Base-by-base conservation (phyloP, 805 yeast species). In the Scheffersomyces ergatensis region DNA sequence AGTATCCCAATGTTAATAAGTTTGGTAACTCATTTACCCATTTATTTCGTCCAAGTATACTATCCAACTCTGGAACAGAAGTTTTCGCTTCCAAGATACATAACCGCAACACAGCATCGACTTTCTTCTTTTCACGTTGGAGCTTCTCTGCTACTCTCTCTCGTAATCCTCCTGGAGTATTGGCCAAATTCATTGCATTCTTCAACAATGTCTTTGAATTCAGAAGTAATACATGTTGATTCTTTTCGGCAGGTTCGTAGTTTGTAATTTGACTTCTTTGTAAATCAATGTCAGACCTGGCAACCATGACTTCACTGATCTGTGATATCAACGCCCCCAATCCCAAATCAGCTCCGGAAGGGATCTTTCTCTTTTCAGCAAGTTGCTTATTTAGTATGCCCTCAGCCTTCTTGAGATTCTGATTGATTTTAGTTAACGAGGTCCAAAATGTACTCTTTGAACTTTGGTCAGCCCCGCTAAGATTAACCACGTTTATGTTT, bases 271-370 rank as follows among this genome's bases (percentile, higher is more conserved):
- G 66, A n/a, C 72, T 58, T 40, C 82, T 58, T 50, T 76, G 80
- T 11, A 74, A 49, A 40, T 76, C 82, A 3, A 77, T 63, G 49
- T 78, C 83, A 1, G 78, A 70, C 36, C 82, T 59, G 24, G 75
- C 78, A n/a, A 76, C 70, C 24, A 68, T 49, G 1, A 77, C 57
- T 7, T 70, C 62, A 44, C 75, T 60, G 2, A 75, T 43, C 42
- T 72, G 73, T 11, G 63, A 51, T 21, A 63, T 54, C 15, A 65
- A 39, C 1, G 55, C 44, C 1, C 74, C 72, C 25, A 62, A 34
- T 2, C 65, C 68, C 8, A 43, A 30, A 21, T 54, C 55, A 5
- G 38, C 43, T 1, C 53, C 53, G 4, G 51, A 33, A 12, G 54
- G 48, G 15, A 37, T 38, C 31, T 48, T 47, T 33, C 40, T 42